Conservation (phyloP, 805 yeast genomes). For the Tetrapisispora pingtungensis region DNA sequence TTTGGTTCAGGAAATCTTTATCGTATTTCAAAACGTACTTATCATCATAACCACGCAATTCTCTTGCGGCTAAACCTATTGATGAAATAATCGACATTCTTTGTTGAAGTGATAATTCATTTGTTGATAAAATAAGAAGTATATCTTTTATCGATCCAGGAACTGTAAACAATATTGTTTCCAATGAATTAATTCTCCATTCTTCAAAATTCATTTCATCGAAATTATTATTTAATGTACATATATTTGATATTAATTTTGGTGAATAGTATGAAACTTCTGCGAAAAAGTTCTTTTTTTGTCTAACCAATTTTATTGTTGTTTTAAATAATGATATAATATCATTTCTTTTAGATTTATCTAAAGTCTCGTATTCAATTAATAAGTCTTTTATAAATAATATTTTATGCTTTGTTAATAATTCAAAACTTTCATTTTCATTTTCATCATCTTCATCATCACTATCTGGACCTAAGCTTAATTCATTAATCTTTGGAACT, state of each 20-base stretch:
- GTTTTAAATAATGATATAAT: conserved; percentile 35
- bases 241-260: conserved; percentile 40
- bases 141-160: conserved; percentile 35
- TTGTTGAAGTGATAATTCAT: conserved; percentile 77
- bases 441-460: conserved; percentile 25
- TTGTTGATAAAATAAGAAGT: conserved; percentile 42
- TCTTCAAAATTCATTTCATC: conserved; percentile 53
- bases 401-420: conserved; percentile 30
- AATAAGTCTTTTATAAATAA: conserved; percentile 70
- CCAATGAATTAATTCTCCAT: conserved; percentile 52
- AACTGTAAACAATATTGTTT: conserved; percentile 50
- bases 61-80: conserved; percentile 62
- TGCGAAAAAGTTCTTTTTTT: conserved; percentile 47
- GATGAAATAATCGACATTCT: conserved; percentile 60
- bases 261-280: conserved; percentile 54
- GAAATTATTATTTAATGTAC: conserved; percentile 47
- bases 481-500: not conserved
- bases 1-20: conserved; percentile 28
- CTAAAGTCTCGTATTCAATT: conserved; percentile 40
- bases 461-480: conserved; percentile 9
- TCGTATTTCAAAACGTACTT: conserved; percentile 32
- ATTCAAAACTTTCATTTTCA: not conserved
- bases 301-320: conserved; percentile 46
- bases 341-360: conserved; percentile 20
- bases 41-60: conserved; percentile 55